Conservation (phyloP, 1,284 basidiomycete genomes). For the Bondarzewia mesenterica region DNA sequence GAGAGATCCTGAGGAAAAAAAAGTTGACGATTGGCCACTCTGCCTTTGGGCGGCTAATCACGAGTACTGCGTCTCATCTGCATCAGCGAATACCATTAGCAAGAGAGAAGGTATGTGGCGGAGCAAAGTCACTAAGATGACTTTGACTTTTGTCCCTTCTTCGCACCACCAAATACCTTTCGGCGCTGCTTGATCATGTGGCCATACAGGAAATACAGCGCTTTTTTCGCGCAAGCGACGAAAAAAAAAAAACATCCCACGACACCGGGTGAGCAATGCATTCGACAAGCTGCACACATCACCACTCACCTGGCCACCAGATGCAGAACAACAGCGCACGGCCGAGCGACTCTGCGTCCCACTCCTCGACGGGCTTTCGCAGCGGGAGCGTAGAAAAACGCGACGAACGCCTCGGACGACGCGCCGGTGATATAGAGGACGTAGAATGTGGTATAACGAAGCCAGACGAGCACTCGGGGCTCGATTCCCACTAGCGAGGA, state of each 20-base stretch:
- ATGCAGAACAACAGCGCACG: constrained; percentile 63
- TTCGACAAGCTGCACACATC: no score
- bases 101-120: no score
- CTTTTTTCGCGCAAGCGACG: no score
- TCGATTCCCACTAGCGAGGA: constrained; percentile 51
- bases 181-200: constrained; percentile 84
- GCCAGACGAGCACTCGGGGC: constrained; percentile 39
- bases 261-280: background rate
- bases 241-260: background rate
- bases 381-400: constrained; percentile 65
- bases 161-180: constrained; percentile 56
- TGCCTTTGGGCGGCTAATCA: no score
- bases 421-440: constrained; percentile 91
- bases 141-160: constrained; percentile 23
- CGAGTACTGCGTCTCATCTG: no score
- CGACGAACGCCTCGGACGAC: constrained; percentile 82
- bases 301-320: constrained; percentile 83
- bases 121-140: no score
- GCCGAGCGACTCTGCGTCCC: constrained; percentile 47
- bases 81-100: no score
- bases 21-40: no score
- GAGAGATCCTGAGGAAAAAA: no score
- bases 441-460: constrained; percentile 91
- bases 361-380: constrained; percentile 20
- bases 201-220: constrained; percentile 81